Conservation (phyloP, 768 basidiomycete species). For the Calocera cornea region DNA sequence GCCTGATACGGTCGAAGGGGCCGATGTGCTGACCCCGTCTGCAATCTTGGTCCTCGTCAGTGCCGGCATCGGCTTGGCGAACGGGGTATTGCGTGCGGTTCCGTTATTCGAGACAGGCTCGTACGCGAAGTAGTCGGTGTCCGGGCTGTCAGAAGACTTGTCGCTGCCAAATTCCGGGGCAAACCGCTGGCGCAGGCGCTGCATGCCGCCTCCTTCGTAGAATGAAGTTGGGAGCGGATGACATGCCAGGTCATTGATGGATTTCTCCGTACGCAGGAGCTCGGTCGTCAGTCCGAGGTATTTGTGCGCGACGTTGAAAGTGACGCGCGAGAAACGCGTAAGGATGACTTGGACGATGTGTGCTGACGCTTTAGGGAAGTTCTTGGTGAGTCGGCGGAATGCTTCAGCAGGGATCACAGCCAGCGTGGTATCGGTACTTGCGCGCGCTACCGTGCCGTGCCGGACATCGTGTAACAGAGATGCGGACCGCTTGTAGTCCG, state of each 20-base stretch:
- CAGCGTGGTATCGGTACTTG: constrained; percentile 83
- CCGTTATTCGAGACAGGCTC: constrained; percentile 11
- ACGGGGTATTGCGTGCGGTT: not conserved
- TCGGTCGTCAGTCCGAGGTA: constrained; percentile 92
- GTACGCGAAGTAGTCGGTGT: constrained; percentile 26
- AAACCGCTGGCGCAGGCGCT: constrained; percentile 82
- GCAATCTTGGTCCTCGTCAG: not conserved
- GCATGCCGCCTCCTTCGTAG: constrained; percentile 83
- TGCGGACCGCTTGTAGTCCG: not conserved
- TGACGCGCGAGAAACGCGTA: constrained; percentile 91
- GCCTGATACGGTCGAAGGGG: not conserved
- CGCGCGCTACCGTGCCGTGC: constrained; percentile 77
- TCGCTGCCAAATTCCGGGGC: constrained; percentile 25
- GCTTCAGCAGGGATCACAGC: constrained; percentile 99
- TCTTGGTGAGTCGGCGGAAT: constrained; percentile 83
- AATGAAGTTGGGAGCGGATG: constrained; percentile 85
- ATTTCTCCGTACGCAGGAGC: constrained; percentile 90
- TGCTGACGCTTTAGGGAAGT: constrained; percentile 92
- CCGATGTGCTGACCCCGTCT: not conserved
- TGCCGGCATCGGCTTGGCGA: not conserved
- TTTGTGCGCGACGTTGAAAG: constrained; percentile 92
- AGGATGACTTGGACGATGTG: constrained; percentile 95
- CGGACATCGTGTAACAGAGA: constrained; percentile 24
- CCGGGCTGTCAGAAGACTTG: not conserved
- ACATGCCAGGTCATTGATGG: constrained; percentile 92